Evolutionary conservation across 1,284 basidiomycete genomes (phyloP), one percentile per base, ranked within the genome.

Genomic region (Leccinum subfulvum): DNA sequence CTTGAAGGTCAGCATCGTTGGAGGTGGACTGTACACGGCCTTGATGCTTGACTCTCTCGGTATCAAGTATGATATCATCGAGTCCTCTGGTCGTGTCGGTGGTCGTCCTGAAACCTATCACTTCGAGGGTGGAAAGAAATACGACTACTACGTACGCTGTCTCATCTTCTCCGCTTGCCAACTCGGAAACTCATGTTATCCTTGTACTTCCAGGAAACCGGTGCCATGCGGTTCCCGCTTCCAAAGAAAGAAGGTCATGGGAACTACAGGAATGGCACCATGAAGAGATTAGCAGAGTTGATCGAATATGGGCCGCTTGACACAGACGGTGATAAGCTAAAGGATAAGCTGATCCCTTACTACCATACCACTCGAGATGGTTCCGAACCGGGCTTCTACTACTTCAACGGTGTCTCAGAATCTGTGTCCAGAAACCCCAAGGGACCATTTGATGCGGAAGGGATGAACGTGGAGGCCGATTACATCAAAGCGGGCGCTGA

Each of bases 141-240:
- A 69, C 2, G 68, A 71, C 33, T 69, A 71, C 44, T 71, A 58
- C 21, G 62, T 69, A 18, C 30, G 65, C 18, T 10, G 4, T 35
- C 26, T 47, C 21, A 44, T 35, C 6, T 8, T 4, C 14, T 10
- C 10, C 13, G 3, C 7, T 21, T 7, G 7, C 35, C 28, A 11
- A 33, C 23, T 56, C 9, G 28, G 47, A 56, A 8, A 14, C 30
- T 56, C 2, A 62, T 33, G 3, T 1, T n/a, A n/a, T 33, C 2
- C 4, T 47, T 1, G 28, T 14, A 16, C 6, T 14, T 35, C 14
- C 35, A 71, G 67, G 76, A 77, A 44, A 63, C 69, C 30, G 76
- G 77, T 1, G 76, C 77, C 14, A 78, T 78, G 76, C 74, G 77
- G 4, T 78, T 69, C 67, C 75, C 76, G 2, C 60, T 71, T 10